Conservation (phyloP, 441 rosid genomes). For the Mallotus japonicus region DNA sequence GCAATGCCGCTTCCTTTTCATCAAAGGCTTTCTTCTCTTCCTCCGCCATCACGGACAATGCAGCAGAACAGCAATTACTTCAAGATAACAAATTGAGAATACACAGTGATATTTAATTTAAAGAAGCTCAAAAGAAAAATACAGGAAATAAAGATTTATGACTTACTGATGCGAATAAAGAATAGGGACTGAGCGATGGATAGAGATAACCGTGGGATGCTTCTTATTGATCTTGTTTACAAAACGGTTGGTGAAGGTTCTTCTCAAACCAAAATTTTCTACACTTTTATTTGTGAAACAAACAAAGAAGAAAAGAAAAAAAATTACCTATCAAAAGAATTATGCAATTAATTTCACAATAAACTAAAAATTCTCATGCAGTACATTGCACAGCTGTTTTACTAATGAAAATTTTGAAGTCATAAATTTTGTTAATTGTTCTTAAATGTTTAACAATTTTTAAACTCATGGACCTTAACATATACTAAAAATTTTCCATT, state of each 20-base stretch:
- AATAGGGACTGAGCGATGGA: neutral
- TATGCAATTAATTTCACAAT: no score
- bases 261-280: neutral
- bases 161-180: conserved; percentile 7
- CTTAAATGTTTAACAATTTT: no score
- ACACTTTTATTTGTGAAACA: no score
- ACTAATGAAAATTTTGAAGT: no score
- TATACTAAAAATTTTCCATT: no score
- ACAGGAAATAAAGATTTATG: neutral
- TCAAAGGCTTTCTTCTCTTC: conserved; percentile 40
- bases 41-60: conserved; percentile 27
- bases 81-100: neutral
- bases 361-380: no score
- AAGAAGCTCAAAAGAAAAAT: neutral
- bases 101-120: neutral
- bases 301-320: no score
- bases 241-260: neutral
- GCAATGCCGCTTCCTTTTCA: conserved; percentile 36
- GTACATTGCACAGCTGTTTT: no score
- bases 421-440: no score
- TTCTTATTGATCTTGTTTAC: neutral
- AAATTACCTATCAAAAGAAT: no score
- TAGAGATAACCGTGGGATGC: conserved; percentile 4
- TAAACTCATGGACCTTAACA: no score
- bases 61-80: conserved; percentile 27